A percentile compares a stretch with the other conserved stretches of the same genome.
phyloP scores from a whole-genome alignment of 345 rosid genomes.

The Syzygium grande region DNA sequence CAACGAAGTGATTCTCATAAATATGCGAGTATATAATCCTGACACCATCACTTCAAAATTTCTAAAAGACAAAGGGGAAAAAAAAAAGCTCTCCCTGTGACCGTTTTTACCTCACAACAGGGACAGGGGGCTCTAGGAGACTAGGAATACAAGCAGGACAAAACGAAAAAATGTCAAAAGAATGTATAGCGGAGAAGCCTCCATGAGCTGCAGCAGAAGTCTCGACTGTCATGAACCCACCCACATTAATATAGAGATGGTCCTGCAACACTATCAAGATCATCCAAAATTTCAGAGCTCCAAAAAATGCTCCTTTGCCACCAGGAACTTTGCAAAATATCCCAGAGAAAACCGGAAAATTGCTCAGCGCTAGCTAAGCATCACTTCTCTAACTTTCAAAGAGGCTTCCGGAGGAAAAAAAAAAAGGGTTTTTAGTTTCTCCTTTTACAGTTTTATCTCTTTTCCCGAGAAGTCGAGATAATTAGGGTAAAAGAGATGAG shows the following conservation, averaged over 20 bases:
- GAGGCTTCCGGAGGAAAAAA: not conserved
- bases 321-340: not conserved
- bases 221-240: not conserved
- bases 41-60: not conserved
- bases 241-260: not conserved
- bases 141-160: not conserved
- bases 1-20: not conserved
- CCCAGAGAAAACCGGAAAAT: not conserved
- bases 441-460: not conserved
- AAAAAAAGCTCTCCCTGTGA: not conserved
- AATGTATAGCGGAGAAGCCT: not conserved
- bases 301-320: slow-evolving; percentile 5
- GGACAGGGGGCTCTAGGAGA: slow-evolving; percentile 4
- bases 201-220: not conserved
- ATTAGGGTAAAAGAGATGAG: slow-evolving; percentile 1
- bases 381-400: not conserved
- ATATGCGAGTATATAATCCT: not conserved
- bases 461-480: not conserved
- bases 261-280: not conserved
- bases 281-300: slow-evolving; percentile 35
- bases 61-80: not conserved
- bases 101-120: not conserved
- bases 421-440: not conserved
- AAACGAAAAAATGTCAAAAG: not conserved
- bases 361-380: not conserved